Evolutionary conservation across 441 rosid species (phyloP).

Genomic region (Theobroma grandiflorum): DNA sequence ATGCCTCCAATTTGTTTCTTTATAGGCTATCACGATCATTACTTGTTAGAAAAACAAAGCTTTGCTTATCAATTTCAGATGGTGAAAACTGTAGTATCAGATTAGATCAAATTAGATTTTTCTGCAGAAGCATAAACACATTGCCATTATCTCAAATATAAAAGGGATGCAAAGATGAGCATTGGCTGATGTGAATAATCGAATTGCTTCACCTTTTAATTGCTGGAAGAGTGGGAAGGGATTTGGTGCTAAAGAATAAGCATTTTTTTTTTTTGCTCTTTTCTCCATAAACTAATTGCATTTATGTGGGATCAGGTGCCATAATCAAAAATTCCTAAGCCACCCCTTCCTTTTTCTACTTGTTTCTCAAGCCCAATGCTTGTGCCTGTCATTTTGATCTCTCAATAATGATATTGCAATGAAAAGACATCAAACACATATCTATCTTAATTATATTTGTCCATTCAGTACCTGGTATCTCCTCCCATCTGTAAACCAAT

Average conservation of each 20-base stretch:
- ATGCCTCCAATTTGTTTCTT: not conserved
- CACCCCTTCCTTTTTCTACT: slow-evolving; percentile 9
- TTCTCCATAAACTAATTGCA: slow-evolving; percentile 27
- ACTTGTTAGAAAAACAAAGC: not conserved
- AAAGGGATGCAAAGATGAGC: slow-evolving; percentile 5
- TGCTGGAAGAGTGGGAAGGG: slow-evolving; percentile 34
- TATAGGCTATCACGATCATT: not conserved
- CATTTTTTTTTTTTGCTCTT: slow-evolving; percentile 19
- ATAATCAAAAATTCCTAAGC: slow-evolving; percentile 31
- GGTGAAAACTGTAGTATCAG: not conserved
- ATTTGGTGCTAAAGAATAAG: slow-evolving; percentile 52
- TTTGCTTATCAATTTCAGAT: no score
- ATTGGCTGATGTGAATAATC: slow-evolving; percentile 16
- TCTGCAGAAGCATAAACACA: not conserved
- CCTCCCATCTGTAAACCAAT: no score
- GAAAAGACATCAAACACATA: slow-evolving; percentile 40
- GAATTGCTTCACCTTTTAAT: slow-evolving; percentile 26
- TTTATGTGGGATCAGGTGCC: slow-evolving; percentile 47
- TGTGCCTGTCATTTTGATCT: slow-evolving; percentile 31
- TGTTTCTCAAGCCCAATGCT: slow-evolving; percentile 18
- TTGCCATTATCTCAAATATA: not conserved
- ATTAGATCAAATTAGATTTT: not conserved
- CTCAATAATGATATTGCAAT: slow-evolving; percentile 28
- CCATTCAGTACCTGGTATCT: not conserved
- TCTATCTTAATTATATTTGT: not conserved